phyloP scores from a whole-genome alignment of 2,329 filamentous ascomycete genomes.

The Aspergillus niger region DNA sequence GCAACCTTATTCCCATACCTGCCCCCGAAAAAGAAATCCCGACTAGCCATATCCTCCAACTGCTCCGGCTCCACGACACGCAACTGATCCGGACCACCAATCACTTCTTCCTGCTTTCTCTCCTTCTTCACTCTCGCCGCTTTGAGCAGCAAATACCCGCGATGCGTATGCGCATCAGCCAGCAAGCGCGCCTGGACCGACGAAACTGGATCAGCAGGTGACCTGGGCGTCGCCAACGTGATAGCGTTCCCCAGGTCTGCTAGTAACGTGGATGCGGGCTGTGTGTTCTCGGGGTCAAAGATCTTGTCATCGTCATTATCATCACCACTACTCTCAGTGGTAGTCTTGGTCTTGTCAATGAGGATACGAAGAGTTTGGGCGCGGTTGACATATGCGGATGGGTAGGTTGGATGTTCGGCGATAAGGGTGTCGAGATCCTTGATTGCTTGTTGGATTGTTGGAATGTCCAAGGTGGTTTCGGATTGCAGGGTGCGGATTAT shows the following conservation, averaged over 20 bases:
- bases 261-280: conserved; percentile 32
- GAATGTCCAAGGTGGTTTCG: conserved; percentile 15
- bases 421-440: conserved; percentile 48
- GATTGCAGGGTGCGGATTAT: conserved; percentile 44
- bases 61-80: conserved; percentile 38
- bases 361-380: conserved; percentile 53
- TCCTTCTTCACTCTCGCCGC: conserved; percentile 33
- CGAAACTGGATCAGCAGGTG: conserved; percentile 46
- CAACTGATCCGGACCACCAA: conserved; percentile 32
- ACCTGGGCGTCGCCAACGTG: conserved; percentile 43
- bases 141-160: conserved; percentile 49
- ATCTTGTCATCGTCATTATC: conserved; percentile 23
- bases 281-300: conserved; percentile 24
- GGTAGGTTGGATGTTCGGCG: conserved; percentile 49
- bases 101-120: background rate
- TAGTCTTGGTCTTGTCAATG: conserved; percentile 23
- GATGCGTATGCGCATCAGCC: conserved; percentile 58
- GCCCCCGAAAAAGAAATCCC: conserved; percentile 57
- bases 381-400: conserved; percentile 58
- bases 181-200: conserved; percentile 52
- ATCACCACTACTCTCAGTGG: background rate
- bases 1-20: conserved; percentile 60
- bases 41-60: conserved; percentile 59
- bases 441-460: conserved; percentile 36
- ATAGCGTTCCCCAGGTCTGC: conserved; percentile 49